A percentile compares a stretch with the other conserved stretches of the same genome.
phyloP scores from a whole-genome alignment of 2,329 filamentous ascomycete genomes.

The Colletotrichum sp. region DNA sequence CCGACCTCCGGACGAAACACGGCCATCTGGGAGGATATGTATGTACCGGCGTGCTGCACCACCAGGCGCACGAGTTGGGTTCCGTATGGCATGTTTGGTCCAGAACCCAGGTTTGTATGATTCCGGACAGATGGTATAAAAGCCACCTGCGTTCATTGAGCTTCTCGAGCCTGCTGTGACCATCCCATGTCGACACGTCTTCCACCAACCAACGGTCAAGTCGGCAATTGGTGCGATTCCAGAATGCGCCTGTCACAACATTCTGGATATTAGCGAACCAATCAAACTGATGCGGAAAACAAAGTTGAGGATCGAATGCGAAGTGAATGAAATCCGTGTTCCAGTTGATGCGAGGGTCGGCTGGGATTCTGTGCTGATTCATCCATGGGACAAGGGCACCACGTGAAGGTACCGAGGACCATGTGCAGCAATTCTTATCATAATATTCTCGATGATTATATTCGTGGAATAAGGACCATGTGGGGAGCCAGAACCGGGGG shows the following conservation, averaged over 20 bases:
- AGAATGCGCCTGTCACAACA: background rate
- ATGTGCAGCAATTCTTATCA: background rate
- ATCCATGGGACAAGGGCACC: background rate
- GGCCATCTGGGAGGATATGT: background rate
- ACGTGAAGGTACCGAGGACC: background rate
- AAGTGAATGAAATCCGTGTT: background rate
- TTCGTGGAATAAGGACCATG: background rate
- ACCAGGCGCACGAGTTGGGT: background rate
- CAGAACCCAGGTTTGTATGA: background rate
- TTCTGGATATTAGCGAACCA: background rate
- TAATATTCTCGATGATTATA: background rate
- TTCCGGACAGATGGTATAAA: background rate
- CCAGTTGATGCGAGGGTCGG: background rate
- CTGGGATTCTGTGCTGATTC: background rate
- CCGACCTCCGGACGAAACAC: background rate
- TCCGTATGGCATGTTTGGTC: background rate
- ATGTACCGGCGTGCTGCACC: background rate
- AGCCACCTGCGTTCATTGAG: background rate
- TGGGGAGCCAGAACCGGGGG: background rate
- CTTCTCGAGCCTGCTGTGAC: background rate
- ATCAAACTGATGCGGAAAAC: background rate
- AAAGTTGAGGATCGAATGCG: background rate
- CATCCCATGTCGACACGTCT: background rate
- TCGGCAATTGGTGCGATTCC: accelerated
- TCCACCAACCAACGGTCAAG: accelerated